phyloP scores from a whole-genome alignment of 2,329 filamentous ascomycete genomes.

The Trichoderma gracile region DNA sequence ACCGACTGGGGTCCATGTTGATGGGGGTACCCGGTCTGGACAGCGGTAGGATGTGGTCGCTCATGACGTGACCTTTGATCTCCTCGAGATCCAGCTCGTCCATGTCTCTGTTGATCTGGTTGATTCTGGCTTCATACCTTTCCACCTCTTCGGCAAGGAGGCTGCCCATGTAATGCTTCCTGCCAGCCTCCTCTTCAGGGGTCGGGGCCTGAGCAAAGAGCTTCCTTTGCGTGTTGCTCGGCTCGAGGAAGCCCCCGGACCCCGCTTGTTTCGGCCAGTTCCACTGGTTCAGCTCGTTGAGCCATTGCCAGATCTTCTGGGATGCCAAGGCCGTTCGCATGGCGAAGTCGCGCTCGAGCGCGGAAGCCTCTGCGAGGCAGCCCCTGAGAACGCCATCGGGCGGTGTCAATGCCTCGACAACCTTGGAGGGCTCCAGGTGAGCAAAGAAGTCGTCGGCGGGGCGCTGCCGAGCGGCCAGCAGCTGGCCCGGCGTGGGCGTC shows the following conservation, averaged over 20 bases:
- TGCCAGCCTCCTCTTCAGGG: conserved; percentile 31
- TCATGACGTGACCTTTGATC: conserved; percentile 83
- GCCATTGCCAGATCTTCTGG: conserved; percentile 71
- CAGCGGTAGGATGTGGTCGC: conserved; percentile 69
- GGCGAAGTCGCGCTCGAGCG: conserved; percentile 69
- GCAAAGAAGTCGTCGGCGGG: conserved; percentile 60
- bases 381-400: conserved; percentile 54
- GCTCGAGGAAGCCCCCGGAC: conserved; percentile 57
- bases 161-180: conserved; percentile 64
- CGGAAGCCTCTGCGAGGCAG: conserved; percentile 64
- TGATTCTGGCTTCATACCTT: conserved; percentile 70
- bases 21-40: conserved; percentile 43
- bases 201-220: conserved; percentile 35
- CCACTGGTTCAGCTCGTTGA: conserved; percentile 67
- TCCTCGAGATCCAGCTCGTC: conserved; percentile 76
- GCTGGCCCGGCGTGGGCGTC: conserved; percentile 32
- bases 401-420: conserved; percentile 59
- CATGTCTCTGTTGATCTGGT: conserved; percentile 70
- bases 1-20: conserved; percentile 34
- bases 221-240: conserved; percentile 45
- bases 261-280: conserved; percentile 54
- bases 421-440: conserved; percentile 61
- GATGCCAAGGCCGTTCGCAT: conserved; percentile 69
- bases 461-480: conserved; percentile 50
- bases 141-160: conserved; percentile 64